Base-by-base conservation (phyloP, 176 grass and related monocot genomes). In the Lolium multiflorum region DNA sequence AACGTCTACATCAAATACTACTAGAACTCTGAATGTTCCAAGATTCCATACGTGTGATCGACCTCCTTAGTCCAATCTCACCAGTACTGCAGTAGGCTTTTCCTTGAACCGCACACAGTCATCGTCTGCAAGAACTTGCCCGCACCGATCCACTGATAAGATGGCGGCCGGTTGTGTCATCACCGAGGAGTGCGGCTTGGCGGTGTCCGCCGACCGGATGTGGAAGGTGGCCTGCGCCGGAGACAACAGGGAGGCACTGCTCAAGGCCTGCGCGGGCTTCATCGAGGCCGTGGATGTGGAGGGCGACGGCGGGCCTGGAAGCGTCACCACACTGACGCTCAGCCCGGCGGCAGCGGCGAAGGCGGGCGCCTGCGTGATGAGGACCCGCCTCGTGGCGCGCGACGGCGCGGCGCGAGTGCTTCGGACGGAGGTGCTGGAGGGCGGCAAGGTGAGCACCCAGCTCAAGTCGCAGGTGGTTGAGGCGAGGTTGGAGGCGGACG, bases 251-350 rank as follows among this genome's bases (percentile, higher is more conserved):
- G 24, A 26, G 21, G 61, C 24, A 25, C 61, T 64, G 22, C 61
- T 24, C 61, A 64, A 87, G 75, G 76, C 28, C 4, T 87, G 75
- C 15, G 65, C 67, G 7, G 84, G 79, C 14, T 21, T 83, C 48
- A 17, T 87, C 48, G 85, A 83, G 3, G 38, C 61, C 35, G 37
- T 66, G 2, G 66, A 80, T 22, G 22, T 87, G 12, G 74, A 87
- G 5, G 89, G 89, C 5, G 67, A 79, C 17, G 89, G 89, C 17
- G 66, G 84, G 0, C 80, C 80, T 17, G 89, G 84, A 22, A 75
- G 17, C 48, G 5, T 83, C 47, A 51, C 63, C 61, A 64, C 61
- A 24, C 1, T 64, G 11, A 64, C 4, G 24, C 61, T 64, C 61
- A 64, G 24, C 24, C 61, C 61, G 24, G 38, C 70, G 10, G 62